Conservation (phyloP, 768 basidiomycete genomes). For the Tylopilus felleus region DNA sequence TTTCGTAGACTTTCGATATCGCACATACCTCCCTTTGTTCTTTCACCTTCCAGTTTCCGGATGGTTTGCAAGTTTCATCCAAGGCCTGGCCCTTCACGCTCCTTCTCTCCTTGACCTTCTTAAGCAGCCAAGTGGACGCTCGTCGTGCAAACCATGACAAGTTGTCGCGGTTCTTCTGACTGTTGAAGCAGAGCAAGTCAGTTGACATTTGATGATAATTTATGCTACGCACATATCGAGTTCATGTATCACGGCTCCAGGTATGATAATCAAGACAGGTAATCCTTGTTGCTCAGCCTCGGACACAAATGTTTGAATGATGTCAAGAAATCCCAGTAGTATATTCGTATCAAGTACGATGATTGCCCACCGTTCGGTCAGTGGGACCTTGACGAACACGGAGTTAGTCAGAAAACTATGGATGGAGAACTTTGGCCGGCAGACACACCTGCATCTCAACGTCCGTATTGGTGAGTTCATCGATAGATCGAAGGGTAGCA, state of each 20-base stretch:
- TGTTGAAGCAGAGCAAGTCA: conserved; percentile 12
- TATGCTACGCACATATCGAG: conserved; percentile 58
- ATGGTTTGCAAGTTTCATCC: conserved; percentile 58
- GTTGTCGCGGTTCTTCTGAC: conserved; percentile 39
- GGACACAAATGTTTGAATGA: conserved; percentile 59
- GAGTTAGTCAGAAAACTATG: neutral
- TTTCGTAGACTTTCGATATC: neutral
- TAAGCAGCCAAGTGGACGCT: conserved; percentile 66
- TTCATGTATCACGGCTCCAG: conserved; percentile 72
- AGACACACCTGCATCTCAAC: conserved; percentile 67
- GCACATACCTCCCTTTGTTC: conserved; percentile 41
- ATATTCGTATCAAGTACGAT: conserved; percentile 81
- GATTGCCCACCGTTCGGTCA: conserved; percentile 41
- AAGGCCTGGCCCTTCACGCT: conserved; percentile 59
- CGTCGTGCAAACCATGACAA: conserved; percentile 65
- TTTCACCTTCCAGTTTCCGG: conserved; percentile 58
- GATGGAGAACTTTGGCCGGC: neutral
- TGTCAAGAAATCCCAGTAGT: conserved; percentile 62
- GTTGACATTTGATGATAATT: neutral
- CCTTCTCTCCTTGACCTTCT: conserved; percentile 54
- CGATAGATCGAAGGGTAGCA: conserved; percentile 49
- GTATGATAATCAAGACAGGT: conserved; percentile 65
- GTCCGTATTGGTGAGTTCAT: conserved; percentile 59
- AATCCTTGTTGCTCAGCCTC: conserved; percentile 50
- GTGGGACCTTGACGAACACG: conserved; percentile 34